These are phyloP conservation scores for Barnettozyma sucrosica DNA, from an alignment of 805 yeast genomes.

Conservation along the genomic window DNA sequence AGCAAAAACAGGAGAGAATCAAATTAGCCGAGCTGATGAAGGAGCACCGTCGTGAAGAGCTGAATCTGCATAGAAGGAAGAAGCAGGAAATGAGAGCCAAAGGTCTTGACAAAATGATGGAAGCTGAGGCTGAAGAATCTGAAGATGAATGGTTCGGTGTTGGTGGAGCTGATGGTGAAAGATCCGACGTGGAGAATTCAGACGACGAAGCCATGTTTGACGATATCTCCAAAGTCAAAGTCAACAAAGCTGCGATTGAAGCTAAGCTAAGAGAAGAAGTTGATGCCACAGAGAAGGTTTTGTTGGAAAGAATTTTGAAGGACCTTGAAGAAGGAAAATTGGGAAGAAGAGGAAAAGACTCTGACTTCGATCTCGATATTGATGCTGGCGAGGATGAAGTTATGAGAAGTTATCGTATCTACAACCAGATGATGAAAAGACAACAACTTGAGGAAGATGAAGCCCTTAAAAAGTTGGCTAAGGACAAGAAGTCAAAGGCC, in stretches of 20 bases:
- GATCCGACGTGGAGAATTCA: slow-evolving; percentile 50
- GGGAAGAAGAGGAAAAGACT: slow-evolving; percentile 48
- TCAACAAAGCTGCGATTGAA: slow-evolving; percentile 54
- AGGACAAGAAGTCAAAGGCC: slow-evolving; percentile 55
- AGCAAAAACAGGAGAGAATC: slow-evolving; percentile 17
- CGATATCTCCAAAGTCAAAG: slow-evolving; percentile 52
- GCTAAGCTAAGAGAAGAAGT: slow-evolving; percentile 54
- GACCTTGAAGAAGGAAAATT: slow-evolving; percentile 72
- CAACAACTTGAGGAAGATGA: slow-evolving; percentile 44
- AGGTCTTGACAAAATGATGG: slow-evolving; percentile 58
- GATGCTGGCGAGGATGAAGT: slow-evolving; percentile 72
- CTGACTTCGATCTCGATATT: slow-evolving; percentile 53
- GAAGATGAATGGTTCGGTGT: slow-evolving; percentile 85
- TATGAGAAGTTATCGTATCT: slow-evolving; percentile 28
- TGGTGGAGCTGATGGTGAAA: slow-evolving; percentile 64
- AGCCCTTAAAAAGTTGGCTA: slow-evolving; percentile 43
- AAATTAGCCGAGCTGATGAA: slow-evolving; percentile 17
- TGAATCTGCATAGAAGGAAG: slow-evolving; percentile 25
- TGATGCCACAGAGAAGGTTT: slow-evolving; percentile 53
- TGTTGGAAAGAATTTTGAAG: slow-evolving; percentile 60
- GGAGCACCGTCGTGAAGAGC: slow-evolving; percentile 22
- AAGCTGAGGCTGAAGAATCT: slow-evolving; percentile 82
- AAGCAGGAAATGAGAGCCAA: slow-evolving; percentile 48
- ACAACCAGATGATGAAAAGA: slow-evolving; percentile 26
- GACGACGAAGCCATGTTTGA: slow-evolving; percentile 79